A percentile compares a stretch with the other conserved stretches of the same genome.
Conservation (phyloP, 768 basidiomycete species). For the Suillus subluteus region DNA sequence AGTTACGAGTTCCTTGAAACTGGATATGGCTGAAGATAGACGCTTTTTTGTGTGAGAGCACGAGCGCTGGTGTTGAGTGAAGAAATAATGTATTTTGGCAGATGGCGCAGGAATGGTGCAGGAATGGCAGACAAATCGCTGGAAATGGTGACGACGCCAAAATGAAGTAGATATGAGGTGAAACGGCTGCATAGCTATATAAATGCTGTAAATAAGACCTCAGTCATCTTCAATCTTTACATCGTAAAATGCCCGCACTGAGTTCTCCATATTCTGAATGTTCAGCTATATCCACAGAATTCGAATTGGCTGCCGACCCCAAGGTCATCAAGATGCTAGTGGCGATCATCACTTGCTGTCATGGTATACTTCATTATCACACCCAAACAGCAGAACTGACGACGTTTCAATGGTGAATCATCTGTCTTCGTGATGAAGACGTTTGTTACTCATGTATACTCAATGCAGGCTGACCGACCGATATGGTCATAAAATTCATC, state of each 20-base stretch:
- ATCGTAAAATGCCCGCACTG: not conserved
- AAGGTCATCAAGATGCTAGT: not conserved
- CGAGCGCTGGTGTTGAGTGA: not conserved
- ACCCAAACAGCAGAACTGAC: not conserved
- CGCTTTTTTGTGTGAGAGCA: not conserved
- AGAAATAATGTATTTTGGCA: not conserved
- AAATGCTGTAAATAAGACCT: too few relatives aligned
- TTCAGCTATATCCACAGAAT: not conserved
- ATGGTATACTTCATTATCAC: not conserved
- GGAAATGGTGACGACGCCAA: too few relatives aligned
- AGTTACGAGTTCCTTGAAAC: not conserved
- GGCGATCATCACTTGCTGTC: not conserved
- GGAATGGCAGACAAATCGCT: not conserved
- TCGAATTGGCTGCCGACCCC: not conserved
- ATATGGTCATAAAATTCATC: not conserved
- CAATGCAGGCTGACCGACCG: not conserved
- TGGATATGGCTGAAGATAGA: not conserved
- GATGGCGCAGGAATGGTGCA: not conserved
- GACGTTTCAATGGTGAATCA: not conserved
- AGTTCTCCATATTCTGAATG: not conserved
- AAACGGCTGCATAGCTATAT: too few relatives aligned
- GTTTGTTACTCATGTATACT: not conserved
- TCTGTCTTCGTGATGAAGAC: not conserved
- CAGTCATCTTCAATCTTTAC: too few relatives aligned
- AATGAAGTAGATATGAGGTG: too few relatives aligned